A percentile compares a stretch with the other conserved stretches of the same genome.
These are phyloP conservation scores for Podaxis rugospora DNA, from an alignment of 768 basidiomycete genomes.

Conservation along the genomic window DNA sequence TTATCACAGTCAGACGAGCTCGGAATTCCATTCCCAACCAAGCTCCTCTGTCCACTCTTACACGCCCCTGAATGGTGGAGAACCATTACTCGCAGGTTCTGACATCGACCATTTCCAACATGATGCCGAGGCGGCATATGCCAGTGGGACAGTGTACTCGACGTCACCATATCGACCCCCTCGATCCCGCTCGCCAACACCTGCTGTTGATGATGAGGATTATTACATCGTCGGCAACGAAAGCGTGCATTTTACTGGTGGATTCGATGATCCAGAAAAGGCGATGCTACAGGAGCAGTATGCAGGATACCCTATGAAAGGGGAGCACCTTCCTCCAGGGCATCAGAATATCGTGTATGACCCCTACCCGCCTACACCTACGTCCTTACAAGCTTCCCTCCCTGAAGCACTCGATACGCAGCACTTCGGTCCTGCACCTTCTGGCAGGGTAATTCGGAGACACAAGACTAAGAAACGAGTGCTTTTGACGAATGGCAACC, in stretches of 20 bases:
- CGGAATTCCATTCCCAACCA: background rate
- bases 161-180: constrained; percentile 45
- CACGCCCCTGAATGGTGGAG: constrained; percentile 23
- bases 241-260: constrained; percentile 50
- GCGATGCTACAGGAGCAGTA: constrained; percentile 21
- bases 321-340: constrained; percentile 19
- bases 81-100: constrained; percentile 29
- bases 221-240: constrained; percentile 56
- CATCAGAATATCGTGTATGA: constrained; percentile 32
- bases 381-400: constrained; percentile 32
- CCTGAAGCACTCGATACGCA: constrained; percentile 61
- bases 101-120: constrained; percentile 55
- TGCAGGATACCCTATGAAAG: constrained; percentile 21
- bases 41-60: constrained; percentile 21
- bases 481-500: constrained; percentile 80
- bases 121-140: constrained; percentile 59
- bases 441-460: constrained; percentile 71
- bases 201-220: constrained; percentile 69
- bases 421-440: constrained; percentile 87
- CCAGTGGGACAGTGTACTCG: constrained; percentile 50
- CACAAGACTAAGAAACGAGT: constrained; percentile 78
- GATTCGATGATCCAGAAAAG: constrained; percentile 38
- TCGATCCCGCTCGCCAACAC: constrained; percentile 74
- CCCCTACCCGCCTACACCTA: constrained; percentile 38
- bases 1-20: background rate